Evolutionary conservation across 1,139 yeast genomes (phyloP).

Genomic region (Meyerozyma guilliermondii): DNA sequence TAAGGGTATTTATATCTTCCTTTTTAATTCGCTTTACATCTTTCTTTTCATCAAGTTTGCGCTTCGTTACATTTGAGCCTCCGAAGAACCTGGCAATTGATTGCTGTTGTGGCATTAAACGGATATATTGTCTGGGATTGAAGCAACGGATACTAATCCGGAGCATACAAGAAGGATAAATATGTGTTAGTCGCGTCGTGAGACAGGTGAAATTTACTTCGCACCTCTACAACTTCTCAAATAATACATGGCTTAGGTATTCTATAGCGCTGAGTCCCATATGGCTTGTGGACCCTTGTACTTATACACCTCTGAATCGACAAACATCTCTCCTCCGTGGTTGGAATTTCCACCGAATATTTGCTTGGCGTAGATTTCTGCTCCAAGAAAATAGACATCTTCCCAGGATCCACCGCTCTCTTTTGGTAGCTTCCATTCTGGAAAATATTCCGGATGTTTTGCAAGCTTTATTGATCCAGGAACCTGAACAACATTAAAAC

Average conservation of each 20-base stretch:
- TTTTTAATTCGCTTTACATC: conserved; percentile 5
- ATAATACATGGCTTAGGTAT: background rate
- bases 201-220: background rate
- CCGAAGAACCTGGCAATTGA: conserved; percentile 32
- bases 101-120: conserved; percentile 33
- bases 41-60: conserved; percentile 3
- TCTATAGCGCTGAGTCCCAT: conserved; percentile 30
- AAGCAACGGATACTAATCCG: background rate
- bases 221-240: background rate
- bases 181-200: background rate
- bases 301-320: conserved; percentile 68
- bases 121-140: background rate
- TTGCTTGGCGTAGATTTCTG: conserved; percentile 83
- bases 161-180: background rate
- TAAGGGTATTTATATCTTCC: conserved; percentile 2
- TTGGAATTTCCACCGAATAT: conserved; percentile 62
- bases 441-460: conserved; percentile 85
- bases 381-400: conserved; percentile 76
- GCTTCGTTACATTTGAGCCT: conserved; percentile 6
- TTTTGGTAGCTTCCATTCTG: conserved; percentile 83
- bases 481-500: conserved; percentile 49
- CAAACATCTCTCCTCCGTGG: conserved; percentile 59
- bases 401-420: conserved; percentile 59
- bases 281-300: conserved; percentile 74
- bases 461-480: conserved; percentile 69